phyloP scores from a whole-genome alignment of 2,329 filamentous ascomycete genomes.

The Apiospora kogelbergensis region DNA sequence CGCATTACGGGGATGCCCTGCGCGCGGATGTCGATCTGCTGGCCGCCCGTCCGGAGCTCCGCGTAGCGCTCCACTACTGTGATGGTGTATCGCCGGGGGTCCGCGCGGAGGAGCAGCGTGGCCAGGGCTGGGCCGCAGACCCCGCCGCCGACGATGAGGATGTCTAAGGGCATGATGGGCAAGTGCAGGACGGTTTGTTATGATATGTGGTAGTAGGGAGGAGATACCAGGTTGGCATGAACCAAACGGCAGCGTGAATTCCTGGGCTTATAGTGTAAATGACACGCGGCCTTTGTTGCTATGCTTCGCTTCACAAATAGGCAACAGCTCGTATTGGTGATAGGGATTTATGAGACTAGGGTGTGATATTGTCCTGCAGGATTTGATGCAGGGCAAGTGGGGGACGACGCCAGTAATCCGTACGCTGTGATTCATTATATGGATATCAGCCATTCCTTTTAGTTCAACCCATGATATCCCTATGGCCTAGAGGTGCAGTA shows the following conservation, averaged over 20 bases:
- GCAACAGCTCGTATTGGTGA: not conserved
- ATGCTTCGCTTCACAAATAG: not conserved
- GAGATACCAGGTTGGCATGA: too few species aligned
- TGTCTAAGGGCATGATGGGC: slow-evolving; percentile 5
- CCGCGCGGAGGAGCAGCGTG: not conserved
- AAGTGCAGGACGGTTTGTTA: not conserved
- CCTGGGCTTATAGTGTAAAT: not conserved
- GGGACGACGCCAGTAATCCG: not conserved
- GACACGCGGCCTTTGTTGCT: not conserved
- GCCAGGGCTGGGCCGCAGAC: slow-evolving; percentile 24
- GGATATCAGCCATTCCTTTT: not conserved
- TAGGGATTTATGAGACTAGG: not conserved
- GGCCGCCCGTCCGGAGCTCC: slow-evolving; percentile 21
- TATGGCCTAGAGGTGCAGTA: not conserved
- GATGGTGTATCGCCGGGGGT: not conserved
- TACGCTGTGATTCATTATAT: not conserved
- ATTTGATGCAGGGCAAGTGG: not conserved
- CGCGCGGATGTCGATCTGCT: slow-evolving; percentile 28
- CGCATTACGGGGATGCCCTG: slow-evolving; percentile 24
- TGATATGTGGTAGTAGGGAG: too few species aligned
- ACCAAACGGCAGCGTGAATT: not conserved
- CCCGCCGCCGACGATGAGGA: slow-evolving; percentile 19
- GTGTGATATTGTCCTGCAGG: not conserved
- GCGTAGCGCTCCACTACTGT: slow-evolving; percentile 28
- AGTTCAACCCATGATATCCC: not conserved